These are phyloP conservation scores for Saturnispora mendoncae DNA, from an alignment of 805 yeast species.

Conservation along the genomic window DNA sequence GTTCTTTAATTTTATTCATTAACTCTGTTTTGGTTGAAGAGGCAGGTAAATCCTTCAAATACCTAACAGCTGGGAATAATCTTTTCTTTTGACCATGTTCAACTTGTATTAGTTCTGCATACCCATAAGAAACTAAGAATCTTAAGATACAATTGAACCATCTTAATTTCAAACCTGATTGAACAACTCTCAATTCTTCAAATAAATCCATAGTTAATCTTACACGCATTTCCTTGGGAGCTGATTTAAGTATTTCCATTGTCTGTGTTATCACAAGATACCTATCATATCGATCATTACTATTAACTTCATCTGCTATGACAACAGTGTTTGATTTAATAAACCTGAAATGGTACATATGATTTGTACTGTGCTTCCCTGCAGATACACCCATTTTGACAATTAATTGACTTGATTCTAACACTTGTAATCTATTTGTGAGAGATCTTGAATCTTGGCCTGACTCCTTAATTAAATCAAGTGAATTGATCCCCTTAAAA, in stretches of 20 bases:
- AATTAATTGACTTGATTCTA: conserved; percentile 43
- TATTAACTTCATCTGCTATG: neutral
- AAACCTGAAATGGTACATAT: conserved; percentile 44
- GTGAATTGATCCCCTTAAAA: conserved; percentile 48
- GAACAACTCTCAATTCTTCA: conserved; percentile 45
- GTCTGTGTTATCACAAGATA: conserved; percentile 26
- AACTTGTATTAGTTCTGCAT: conserved; percentile 18
- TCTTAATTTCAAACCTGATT: conserved; percentile 27
- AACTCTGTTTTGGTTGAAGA: conserved; percentile 8
- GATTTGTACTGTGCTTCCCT: conserved; percentile 45
- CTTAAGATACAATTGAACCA: conserved; percentile 37
- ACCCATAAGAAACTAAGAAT: conserved; percentile 36
- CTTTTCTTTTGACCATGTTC: conserved; percentile 20
- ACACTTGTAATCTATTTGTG: conserved; percentile 49
- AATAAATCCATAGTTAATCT: conserved; percentile 55
- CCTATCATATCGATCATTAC: conserved; percentile 13
- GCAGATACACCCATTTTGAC: conserved; percentile 30
- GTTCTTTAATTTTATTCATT: conserved; percentile 12
- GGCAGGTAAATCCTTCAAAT: conserved; percentile 20
- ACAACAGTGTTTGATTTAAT: conserved; percentile 8
- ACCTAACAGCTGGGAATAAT: conserved; percentile 20
- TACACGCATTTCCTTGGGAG: conserved; percentile 43
- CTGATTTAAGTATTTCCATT: conserved; percentile 42
- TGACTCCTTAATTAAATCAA: conserved; percentile 45
- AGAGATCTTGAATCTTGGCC: conserved; percentile 67